Evolutionary conservation across 2,329 filamentous ascomycete species (phyloP).

Genomic region (Fusarium equiseti): DNA sequence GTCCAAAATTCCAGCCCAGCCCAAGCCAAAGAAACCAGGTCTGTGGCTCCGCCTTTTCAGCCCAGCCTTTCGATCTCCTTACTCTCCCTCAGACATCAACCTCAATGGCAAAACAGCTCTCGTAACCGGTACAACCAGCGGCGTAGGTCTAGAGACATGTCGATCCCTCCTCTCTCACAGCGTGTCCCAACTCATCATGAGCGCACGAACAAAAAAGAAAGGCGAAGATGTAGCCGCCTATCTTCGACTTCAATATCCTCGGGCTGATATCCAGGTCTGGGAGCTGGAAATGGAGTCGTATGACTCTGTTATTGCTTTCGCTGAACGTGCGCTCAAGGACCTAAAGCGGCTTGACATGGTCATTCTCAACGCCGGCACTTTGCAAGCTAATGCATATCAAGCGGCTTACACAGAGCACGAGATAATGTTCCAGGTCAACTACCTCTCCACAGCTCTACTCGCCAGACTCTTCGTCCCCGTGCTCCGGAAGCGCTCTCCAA

Average conservation of each 20-base stretch:
- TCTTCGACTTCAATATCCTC: neutral
- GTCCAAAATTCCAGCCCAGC: neutral
- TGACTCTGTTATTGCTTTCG: neutral
- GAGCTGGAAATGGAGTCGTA: neutral
- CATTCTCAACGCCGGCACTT: neutral
- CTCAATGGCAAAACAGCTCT: neutral
- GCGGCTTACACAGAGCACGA: neutral
- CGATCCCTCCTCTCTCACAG: neutral
- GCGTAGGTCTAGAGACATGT: neutral
- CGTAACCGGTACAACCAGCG: conserved; percentile 1
- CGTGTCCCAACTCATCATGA: neutral
- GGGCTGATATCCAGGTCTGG: neutral
- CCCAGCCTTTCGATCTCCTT: neutral
- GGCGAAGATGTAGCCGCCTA: neutral
- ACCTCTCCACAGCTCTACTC: neutral
- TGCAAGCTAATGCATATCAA: neutral
- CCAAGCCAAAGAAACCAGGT: neutral
- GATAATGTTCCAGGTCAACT: conserved; percentile 1
- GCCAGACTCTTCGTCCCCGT: neutral
- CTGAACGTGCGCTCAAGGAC: neutral
- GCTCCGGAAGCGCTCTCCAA: neutral
- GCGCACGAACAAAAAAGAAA: neutral
- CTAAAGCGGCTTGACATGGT: neutral
- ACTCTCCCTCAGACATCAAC: neutral
- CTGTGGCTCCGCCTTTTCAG: neutral